Conservation (phyloP, 352 stramenopile species). For the Globisporangium splendens region DNA sequence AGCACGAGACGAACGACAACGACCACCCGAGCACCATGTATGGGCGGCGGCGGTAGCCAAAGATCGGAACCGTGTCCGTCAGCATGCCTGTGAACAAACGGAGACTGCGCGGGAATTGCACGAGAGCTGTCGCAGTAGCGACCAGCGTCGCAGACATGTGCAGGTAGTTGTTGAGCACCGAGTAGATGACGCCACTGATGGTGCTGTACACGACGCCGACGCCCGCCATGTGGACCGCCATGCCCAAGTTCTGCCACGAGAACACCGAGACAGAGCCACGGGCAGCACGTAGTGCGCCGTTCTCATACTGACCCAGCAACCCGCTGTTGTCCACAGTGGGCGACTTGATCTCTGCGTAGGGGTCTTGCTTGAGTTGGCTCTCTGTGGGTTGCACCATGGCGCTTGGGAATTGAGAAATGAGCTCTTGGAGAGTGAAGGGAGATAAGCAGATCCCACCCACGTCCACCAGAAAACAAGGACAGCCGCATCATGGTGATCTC, state of each 20-base stretch:
- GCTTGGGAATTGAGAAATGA: no score
- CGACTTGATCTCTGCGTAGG: no score
- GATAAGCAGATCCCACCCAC: no score
- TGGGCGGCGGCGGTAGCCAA: constrained; percentile 68
- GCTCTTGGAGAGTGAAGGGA: no score
- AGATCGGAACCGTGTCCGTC: constrained; percentile 80
- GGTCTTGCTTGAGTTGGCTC: no score
- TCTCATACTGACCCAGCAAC: no score
- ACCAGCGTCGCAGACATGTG: constrained; percentile 48
- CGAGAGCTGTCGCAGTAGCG: constrained; percentile 41
- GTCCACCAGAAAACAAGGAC: no score
- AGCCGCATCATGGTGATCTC: no score
- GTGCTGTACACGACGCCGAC: constrained; percentile 46
- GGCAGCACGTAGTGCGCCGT: constrained; percentile 24
- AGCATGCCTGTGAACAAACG: constrained; percentile 63
- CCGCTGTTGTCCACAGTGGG: no score
- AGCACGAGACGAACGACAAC: constrained; percentile 32
- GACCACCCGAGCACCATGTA: constrained; percentile 75
- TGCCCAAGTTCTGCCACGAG: constrained; percentile 34
- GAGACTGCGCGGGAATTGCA: constrained; percentile 37
- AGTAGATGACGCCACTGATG: constrained; percentile 34
- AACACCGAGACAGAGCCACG: constrained; percentile 31
- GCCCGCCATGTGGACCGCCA: constrained; percentile 45
- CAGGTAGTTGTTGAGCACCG: constrained; percentile 60
- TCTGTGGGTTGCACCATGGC: no score